Evolutionary conservation across 1,284 basidiomycete genomes (phyloP).

Genomic region (Pseudozyma flocculosa): DNA sequence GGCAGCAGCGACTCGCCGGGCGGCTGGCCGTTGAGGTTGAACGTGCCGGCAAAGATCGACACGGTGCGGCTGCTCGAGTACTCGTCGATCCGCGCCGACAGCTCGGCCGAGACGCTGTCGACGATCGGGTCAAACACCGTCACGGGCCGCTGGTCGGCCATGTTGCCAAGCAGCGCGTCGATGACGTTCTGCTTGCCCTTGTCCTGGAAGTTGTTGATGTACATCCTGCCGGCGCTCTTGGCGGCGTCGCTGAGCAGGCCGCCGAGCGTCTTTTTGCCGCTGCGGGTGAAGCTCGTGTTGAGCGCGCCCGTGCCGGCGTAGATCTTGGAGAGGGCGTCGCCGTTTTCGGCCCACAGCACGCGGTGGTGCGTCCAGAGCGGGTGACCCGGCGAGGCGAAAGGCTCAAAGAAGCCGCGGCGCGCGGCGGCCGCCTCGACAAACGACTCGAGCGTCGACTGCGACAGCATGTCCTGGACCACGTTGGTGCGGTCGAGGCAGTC

Average conservation of each 20-base stretch:
- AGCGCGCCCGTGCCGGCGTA: slow-evolving; percentile 96
- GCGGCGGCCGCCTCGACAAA: slow-evolving; percentile 32
- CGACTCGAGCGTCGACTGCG: slow-evolving; percentile 43
- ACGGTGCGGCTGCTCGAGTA: slow-evolving; percentile 79
- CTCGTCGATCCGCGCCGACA: slow-evolving; percentile 66
- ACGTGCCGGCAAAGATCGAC: slow-evolving; percentile 82
- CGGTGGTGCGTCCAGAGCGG: slow-evolving; percentile 83
- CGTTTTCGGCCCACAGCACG: slow-evolving; percentile 77
- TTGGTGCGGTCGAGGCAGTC: slow-evolving; percentile 98
- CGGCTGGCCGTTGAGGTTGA: slow-evolving; percentile 89
- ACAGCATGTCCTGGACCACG: slow-evolving; percentile 76
- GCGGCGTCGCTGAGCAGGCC: slow-evolving; percentile 81
- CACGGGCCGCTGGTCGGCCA: slow-evolving; percentile 82
- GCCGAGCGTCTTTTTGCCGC: slow-evolving; percentile 77
- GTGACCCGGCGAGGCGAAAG: slow-evolving; percentile 17
- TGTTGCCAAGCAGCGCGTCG: slow-evolving; percentile 90
- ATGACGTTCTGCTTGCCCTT: slow-evolving; percentile 91
- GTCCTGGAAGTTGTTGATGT: slow-evolving; percentile 98
- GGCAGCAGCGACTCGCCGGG: slow-evolving; percentile 77
- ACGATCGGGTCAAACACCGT: slow-evolving; percentile 92
- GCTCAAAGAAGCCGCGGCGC: slow-evolving; percentile 19
- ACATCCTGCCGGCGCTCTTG: slow-evolving; percentile 75
- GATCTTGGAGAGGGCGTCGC: slow-evolving; percentile 65
- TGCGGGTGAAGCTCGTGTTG: slow-evolving; percentile 92
- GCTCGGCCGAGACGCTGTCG: slow-evolving; percentile 72